Evolutionary conservation across 2,329 filamentous ascomycete genomes (phyloP), one percentile per base, ranked within the genome.

Genomic region (Hysterium pulicare): DNA sequence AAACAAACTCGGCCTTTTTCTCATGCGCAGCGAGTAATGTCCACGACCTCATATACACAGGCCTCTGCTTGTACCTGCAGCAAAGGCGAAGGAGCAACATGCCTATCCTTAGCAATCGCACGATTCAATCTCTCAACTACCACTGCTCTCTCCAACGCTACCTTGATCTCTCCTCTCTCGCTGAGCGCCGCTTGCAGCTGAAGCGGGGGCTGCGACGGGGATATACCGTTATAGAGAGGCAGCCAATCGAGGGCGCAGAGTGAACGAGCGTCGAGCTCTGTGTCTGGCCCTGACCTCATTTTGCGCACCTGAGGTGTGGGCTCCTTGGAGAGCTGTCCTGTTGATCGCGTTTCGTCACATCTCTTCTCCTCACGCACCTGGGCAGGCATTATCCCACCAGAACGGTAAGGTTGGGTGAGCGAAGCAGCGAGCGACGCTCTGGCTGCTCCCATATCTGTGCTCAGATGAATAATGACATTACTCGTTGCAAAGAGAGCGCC

Each of bases 401-500:
- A 23, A 8, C 21, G 31, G 38, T 34, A 34, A 41, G 28, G 31
- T 33, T 33, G 5, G 17, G n/a, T 9, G 26, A 19, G 8, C n/a
- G 26, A 9, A 23, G 23, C 17, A 22, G 31, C 26, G 16, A n/a
- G 23, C 15, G 6, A 24, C 41, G 48, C 40, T 22, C 34, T 30
- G 37, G 24, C 28, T 44, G 49, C 42, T 11, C 8, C 19, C 33
- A 23, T 47, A 50, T 50, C 45, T 45, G 47, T 50, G 49, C 45
- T n/a, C 31, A 20, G 40, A 15, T 34, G 39, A 41, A 32, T 43
- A 49, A 46, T 47, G 13, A 11, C 37, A 46, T 50, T 50, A 50
- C 39, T 41, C 44, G n/a, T 39, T 11, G 13, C 17, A 2, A 39
- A 28, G 13, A 28, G 13, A 28, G 24, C 24, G 24, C 24, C 24